These are phyloP conservation scores for Linnemannia schmuckeri DNA, from an alignment of 192 early-diverging fungal genomes.

Conservation along the genomic window DNA sequence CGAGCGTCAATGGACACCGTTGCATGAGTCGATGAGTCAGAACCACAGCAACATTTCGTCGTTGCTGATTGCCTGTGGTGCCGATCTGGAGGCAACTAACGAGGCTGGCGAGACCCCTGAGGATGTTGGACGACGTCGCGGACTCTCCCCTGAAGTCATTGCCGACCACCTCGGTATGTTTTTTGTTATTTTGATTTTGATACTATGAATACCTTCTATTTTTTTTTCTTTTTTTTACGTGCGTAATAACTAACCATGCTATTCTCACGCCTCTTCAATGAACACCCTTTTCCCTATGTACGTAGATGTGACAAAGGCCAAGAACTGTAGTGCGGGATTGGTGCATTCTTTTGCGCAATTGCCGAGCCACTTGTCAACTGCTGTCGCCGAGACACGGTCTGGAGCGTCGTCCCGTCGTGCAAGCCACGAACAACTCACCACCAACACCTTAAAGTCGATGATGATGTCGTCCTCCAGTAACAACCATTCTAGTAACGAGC, in stretches of 20 bases:
- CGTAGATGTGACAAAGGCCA: constrained; percentile 38
- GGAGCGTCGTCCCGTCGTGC: constrained; percentile 37
- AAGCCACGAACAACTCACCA: constrained; percentile 38
- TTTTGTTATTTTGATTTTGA: background rate
- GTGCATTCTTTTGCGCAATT: constrained; percentile 28
- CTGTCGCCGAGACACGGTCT: constrained; percentile 14
- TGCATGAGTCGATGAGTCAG: constrained; percentile 57
- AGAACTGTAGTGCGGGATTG: constrained; percentile 28
- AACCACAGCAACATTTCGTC: constrained; percentile 47
- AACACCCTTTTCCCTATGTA: background rate
- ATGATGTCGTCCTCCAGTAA: background rate
- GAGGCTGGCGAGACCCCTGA: constrained; percentile 45
- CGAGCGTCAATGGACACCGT: constrained; percentile 54
- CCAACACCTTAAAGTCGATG: constrained; percentile 41
- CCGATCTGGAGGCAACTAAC: constrained; percentile 26
- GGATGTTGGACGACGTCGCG: constrained; percentile 39
- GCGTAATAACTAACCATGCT: background rate
- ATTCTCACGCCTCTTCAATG: background rate
- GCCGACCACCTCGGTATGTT: constrained; percentile 40
- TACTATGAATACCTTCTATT: background rate
- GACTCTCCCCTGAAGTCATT: constrained; percentile 20
- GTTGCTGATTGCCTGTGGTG: constrained; percentile 47
- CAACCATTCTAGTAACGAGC: background rate
- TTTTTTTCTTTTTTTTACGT: constrained; percentile 4
- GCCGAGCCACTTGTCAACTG: constrained; percentile 18